Conservation (phyloP, 2,329 filamentous ascomycete species). For the Botrytis paeoniae region DNA sequence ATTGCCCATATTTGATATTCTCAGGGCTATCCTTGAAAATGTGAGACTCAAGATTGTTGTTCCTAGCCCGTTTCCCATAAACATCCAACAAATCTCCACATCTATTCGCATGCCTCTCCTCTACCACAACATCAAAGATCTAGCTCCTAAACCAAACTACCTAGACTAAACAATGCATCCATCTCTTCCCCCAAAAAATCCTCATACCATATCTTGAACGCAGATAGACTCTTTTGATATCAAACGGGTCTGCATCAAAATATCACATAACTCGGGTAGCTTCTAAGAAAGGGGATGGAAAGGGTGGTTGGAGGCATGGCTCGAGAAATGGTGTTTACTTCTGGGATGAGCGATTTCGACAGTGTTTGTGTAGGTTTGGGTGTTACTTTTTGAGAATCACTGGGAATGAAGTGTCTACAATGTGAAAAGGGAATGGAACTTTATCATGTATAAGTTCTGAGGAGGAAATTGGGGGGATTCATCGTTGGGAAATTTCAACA, state of each 20-base stretch:
- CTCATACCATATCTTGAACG: not conserved
- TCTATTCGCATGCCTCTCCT: not conserved
- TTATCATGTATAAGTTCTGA: not conserved
- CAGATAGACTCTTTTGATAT: not conserved
- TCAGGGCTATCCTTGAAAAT: not conserved
- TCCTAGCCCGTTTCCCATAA: not conserved
- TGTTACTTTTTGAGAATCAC: not conserved
- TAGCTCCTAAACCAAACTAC: not conserved
- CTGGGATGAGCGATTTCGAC: not conserved
- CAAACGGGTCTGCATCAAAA: not conserved
- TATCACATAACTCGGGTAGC: not conserved
- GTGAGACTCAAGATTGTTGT: not conserved
- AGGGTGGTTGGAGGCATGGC: not conserved
- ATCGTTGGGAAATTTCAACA: not conserved
- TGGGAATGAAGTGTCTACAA: not conserved
- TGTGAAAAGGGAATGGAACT: not conserved
- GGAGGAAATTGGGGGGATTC: not conserved
- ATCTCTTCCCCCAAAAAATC: not conserved
- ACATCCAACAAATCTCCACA: not conserved
- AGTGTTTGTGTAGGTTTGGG: not conserved
- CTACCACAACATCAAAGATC: not conserved
- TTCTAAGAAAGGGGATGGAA: not conserved
- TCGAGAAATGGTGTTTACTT: not conserved
- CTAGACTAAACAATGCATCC: not conserved
- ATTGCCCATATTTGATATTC: not conserved